A percentile compares a stretch with the other conserved stretches of the same genome.
These are phyloP conservation scores for Ormosia emarginata DNA, from an alignment of 306 rosid species.

Conservation along the genomic window DNA sequence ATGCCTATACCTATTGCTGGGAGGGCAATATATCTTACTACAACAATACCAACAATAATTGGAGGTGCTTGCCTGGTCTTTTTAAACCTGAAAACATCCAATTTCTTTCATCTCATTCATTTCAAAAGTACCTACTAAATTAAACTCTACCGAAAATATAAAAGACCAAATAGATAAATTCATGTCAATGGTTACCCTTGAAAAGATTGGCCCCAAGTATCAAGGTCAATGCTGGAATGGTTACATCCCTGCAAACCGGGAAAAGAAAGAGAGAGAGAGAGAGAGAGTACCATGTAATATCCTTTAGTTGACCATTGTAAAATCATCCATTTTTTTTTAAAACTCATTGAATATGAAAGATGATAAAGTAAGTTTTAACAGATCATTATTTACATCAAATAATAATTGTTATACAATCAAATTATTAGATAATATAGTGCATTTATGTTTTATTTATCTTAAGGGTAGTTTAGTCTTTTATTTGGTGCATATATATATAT, in stretches of 20 bases:
- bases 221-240: constrained; percentile 40
- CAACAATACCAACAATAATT: constrained; percentile 8
- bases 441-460: too few species aligned
- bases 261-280: background rate
- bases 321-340: too few species aligned
- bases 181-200: constrained; percentile 16
- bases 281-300: too few species aligned
- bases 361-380: too few species aligned
- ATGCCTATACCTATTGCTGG: constrained; percentile 28
- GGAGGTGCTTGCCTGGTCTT: background rate
- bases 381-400: too few species aligned
- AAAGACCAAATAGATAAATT: background rate
- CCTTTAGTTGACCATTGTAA: too few species aligned
- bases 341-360: too few species aligned
- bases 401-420: too few species aligned
- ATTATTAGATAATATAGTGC: too few species aligned
- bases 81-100: constrained; percentile 9
- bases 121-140: background rate
- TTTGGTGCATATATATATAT: too few species aligned
- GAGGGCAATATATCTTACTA: constrained; percentile 14
- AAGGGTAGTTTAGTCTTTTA: too few species aligned
- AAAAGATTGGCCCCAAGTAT: constrained; percentile 46
- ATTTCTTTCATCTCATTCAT: background rate
- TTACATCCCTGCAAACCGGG: constrained; percentile 21
- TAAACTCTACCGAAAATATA: too few species aligned